Base-by-base conservation (phyloP, 164 flowering plant species). In the Vitis cinerea region DNA sequence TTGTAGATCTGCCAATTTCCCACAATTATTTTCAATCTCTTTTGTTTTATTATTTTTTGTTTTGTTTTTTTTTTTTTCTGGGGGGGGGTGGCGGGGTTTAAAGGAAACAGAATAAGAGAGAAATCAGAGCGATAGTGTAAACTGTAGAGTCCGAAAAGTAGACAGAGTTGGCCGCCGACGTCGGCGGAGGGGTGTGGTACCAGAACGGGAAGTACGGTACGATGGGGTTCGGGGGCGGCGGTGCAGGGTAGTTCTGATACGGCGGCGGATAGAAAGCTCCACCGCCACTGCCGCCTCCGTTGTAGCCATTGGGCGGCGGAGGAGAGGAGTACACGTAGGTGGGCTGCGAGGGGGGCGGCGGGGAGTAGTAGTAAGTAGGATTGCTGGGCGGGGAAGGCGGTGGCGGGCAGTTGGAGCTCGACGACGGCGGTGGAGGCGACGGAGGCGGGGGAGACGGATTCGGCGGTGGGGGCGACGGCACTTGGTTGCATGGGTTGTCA, bases 221-320 rank as follows among this genome's bases (percentile, higher is more conserved):
- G 48, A 92, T 87, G 1, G 97, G 95, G 71, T 92, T 90, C 0
- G 96, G 97, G 3, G 94, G 97, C 5, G 95, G 97, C 8, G 96
- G 92, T 14, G 79, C 29, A 0, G 80, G 80, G 52, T 79, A 85
- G 68, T 71, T 64, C 11, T 14, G 29, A 49, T 73, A 54, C 37
- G 79, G 82, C 4, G 82, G 82, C 15, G 77, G 75, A 16, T 59
- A 48, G n/a, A 64, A 69, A 13, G 17, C 13, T 47, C 29, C 59
- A 37, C 72, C 72, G 62, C 12, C 14, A 10, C 50, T 53, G 7
- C 67, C 54, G 31, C 57, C 27, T 4, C 44, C 44, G 44, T 37
- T 37, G 44, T 37, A 37, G 44, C 44, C 44, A 37, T 37, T 37
- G 44, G 70, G 61, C n/a, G 74, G 78, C 44, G 78, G 78, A 5